Evolutionary conservation across 2,329 filamentous ascomycete genomes (phyloP).

Genomic region (Fusarium albidum): DNA sequence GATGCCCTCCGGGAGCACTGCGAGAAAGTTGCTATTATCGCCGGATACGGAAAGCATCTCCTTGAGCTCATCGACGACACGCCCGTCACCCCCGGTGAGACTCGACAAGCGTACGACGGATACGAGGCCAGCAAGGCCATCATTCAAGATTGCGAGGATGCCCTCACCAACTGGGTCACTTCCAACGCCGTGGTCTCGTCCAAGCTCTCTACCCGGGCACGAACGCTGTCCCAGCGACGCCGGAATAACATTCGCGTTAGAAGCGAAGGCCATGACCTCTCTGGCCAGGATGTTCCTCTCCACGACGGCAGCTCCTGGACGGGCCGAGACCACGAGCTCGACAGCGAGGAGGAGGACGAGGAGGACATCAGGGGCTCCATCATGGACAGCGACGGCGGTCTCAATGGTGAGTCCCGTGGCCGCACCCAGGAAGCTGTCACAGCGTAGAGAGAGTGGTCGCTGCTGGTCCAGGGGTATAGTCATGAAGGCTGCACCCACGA

Average conservation of each 20-base stretch:
- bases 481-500: background rate
- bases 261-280: constrained; percentile 82
- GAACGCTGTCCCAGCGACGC: constrained; percentile 86
- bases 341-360: constrained; percentile 72
- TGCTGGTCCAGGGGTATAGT: constrained; percentile 13
- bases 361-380: constrained; percentile 58
- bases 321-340: constrained; percentile 71
- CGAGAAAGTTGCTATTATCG: constrained; percentile 98
- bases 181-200: constrained; percentile 88
- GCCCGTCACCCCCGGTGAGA: constrained; percentile 96
- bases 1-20: constrained; percentile 96
- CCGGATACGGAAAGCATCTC: constrained; percentile 97
- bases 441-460: constrained; percentile 46
- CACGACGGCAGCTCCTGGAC: constrained; percentile 88
- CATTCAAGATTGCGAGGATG: constrained; percentile 98
- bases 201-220: constrained; percentile 86
- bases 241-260: constrained; percentile 74
- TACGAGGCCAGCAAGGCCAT: constrained; percentile 99
- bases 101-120: constrained; percentile 92
- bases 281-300: constrained; percentile 80
- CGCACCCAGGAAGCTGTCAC: constrained; percentile 61
- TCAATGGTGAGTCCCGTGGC: constrained; percentile 66
- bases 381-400: constrained; percentile 59
- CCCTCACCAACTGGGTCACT: constrained; percentile 95
- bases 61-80: constrained; percentile 96